Base-by-base conservation (phyloP, 306 rosid species). In the Lathyrus oleraceus region DNA sequence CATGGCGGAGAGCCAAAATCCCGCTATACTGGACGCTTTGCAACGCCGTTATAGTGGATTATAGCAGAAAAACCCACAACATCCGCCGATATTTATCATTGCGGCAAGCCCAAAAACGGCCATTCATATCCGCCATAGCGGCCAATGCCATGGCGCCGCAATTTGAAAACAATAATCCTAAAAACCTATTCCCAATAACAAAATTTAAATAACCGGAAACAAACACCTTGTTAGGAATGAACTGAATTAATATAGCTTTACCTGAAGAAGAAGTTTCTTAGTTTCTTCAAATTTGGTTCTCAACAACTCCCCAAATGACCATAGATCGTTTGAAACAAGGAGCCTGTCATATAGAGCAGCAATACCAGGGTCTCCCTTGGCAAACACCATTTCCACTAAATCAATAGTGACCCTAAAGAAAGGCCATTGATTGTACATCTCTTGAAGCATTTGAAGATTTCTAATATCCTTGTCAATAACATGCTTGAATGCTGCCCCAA, bases 371-470 rank as follows among this genome's bases (percentile, higher is more conserved):
- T 93, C 88, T 70, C 98, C 98, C 81, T 94, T 94, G 74, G 98
- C 98, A 13, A 94, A 94, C 88, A 94, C 98, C 98, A 94, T 94
- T 81, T 94, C 98, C 4, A 90, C 96, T 79, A 94, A 86, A 79
- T 94, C 98, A 53, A 94, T 80, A 69, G 97, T 94, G 83, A 94
- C 98, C 70, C 98, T 84, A 65, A 94, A 94, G 88, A 94, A 94
- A 27, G 98, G 98, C 98, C 98, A 94, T 32, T 66, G 77, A 21
- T 89, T 94, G 85, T 90, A 94, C 98, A 94, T 94, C 69, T 87
- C 95, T 71, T 85, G 92, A 71, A 90, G 83, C 92, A 88, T 83
- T 0, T 81, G 81, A 14, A 94, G 96, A 78, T 88, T 94, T 79
- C 72, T 88, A 17, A 80, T 75, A 77, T 94, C 86, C 76, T 94